Percentiles rank a stretch among this genome's conserved stretches.
Evolutionary conservation across 208 protist species (phyloP).

Genomic region (Tritrichomonas foetus): DNA sequence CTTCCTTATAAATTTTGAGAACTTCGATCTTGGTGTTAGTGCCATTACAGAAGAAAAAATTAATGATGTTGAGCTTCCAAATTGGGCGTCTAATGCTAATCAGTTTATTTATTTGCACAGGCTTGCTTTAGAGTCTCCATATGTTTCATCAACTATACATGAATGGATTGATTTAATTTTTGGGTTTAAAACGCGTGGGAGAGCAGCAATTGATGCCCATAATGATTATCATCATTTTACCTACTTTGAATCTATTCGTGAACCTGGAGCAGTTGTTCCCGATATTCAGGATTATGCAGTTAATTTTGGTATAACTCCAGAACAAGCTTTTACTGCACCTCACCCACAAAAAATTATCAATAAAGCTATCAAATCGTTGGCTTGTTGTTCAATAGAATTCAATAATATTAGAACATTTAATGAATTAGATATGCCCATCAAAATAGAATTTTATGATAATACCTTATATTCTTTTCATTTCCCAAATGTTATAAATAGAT

Average conservation of each 20-base stretch:
- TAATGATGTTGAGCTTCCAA: slow-evolving; percentile 46
- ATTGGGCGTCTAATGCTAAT: slow-evolving; percentile 46
- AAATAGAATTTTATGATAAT: too few species aligned
- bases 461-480: too few species aligned
- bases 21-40: neutral
- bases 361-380: too few species aligned
- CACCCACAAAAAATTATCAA: neutral
- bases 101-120: slow-evolving; percentile 62
- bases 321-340: neutral
- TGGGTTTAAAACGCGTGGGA: slow-evolving; percentile 57
- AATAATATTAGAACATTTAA: too few species aligned
- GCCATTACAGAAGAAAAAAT: neutral
- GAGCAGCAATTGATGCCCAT: neutral
- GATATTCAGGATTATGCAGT: neutral
- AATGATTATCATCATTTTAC: neutral
- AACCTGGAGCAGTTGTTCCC: neutral
- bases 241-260: neutral
- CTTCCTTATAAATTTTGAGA: neutral
- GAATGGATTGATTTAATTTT: slow-evolving; percentile 71
- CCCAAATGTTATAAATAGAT: too few species aligned
- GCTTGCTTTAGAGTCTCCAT: slow-evolving; percentile 58
- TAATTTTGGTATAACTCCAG: neutral
- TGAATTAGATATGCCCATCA: too few species aligned
- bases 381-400: too few species aligned
- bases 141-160: slow-evolving; percentile 57